These are phyloP conservation scores for Xylaria scruposa DNA, from an alignment of 495 filamentous ascomycete species.

Conservation along the genomic window DNA sequence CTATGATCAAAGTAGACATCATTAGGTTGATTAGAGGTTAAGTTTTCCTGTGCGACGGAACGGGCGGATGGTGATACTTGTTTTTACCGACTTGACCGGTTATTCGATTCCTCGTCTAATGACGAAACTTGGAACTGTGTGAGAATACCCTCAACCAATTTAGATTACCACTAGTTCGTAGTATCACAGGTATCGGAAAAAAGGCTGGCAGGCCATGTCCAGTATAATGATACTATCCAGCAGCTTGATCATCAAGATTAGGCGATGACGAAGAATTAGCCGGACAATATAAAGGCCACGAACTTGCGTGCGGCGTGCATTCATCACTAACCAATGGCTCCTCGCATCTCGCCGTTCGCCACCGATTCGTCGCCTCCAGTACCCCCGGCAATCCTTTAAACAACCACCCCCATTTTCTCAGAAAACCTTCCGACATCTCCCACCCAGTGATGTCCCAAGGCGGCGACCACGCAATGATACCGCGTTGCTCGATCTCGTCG, in stretches of 20 bases:
- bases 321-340: slow-evolving; percentile 39
- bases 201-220: too few species aligned
- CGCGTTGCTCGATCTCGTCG: slow-evolving; percentile 45
- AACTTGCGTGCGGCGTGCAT: background rate
- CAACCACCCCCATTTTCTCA: slow-evolving; percentile 54
- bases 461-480: slow-evolving; percentile 49
- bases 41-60: too few species aligned
- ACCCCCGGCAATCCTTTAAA: slow-evolving; percentile 41
- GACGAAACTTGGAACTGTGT: too few species aligned
- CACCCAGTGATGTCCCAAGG: slow-evolving; percentile 51
- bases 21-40: too few species aligned
- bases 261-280: background rate
- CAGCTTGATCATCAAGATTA: background rate
- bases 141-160: too few species aligned
- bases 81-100: too few species aligned
- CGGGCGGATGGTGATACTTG: too few species aligned
- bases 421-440: slow-evolving; percentile 56
- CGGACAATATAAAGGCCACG: background rate
- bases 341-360: slow-evolving; percentile 49
- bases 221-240: too few species aligned
- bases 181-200: too few species aligned
- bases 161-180: too few species aligned
- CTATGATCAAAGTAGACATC: too few species aligned
- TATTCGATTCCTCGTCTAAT: too few species aligned
- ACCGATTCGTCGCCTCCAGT: slow-evolving; percentile 52